These are phyloP conservation scores for Paxillus involutus DNA, from an alignment of 768 basidiomycete genomes.

Conservation along the genomic window DNA sequence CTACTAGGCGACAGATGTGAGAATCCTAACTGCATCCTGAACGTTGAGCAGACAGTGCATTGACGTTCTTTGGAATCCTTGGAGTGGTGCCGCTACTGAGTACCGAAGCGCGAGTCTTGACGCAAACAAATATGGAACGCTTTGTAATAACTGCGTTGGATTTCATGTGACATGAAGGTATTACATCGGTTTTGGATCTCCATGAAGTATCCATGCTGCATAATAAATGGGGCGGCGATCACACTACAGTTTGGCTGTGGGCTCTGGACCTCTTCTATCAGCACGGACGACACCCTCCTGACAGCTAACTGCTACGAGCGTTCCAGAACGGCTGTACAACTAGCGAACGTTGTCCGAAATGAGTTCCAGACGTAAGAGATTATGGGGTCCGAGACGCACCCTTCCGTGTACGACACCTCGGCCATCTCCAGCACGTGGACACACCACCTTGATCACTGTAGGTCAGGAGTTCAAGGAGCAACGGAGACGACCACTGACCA, in stretches of 20 bases:
- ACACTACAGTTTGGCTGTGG: constrained; percentile 34
- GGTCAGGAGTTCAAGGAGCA: not conserved
- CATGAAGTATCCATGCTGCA: not conserved
- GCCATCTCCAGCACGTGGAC: constrained; percentile 63
- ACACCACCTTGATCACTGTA: constrained; percentile 48
- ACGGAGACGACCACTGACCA: constrained; percentile 42
- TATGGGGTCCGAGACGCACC: constrained; percentile 41
- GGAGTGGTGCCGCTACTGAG: too few relatives aligned
- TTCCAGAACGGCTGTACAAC: constrained; percentile 70
- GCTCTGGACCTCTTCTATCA: constrained; percentile 44
- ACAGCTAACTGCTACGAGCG: constrained; percentile 69
- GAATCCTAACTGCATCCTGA: too few relatives aligned
- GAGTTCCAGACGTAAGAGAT: not conserved
- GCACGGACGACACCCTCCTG: constrained; percentile 81
- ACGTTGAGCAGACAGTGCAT: too few relatives aligned
- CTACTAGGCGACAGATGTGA: too few relatives aligned
- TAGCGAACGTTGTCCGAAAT: constrained; percentile 24
- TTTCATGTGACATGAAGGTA: not conserved
- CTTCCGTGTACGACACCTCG: constrained; percentile 70
- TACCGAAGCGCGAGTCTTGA: not conserved
- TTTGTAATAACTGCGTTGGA: not conserved
- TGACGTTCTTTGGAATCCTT: too few relatives aligned
- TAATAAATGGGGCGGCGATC: not conserved
- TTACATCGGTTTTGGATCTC: not conserved
- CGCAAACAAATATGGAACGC: not conserved